These are phyloP conservation scores for Alternaria sp. DNA, from an alignment of 2,329 filamentous ascomycete species.

Conservation along the genomic window DNA sequence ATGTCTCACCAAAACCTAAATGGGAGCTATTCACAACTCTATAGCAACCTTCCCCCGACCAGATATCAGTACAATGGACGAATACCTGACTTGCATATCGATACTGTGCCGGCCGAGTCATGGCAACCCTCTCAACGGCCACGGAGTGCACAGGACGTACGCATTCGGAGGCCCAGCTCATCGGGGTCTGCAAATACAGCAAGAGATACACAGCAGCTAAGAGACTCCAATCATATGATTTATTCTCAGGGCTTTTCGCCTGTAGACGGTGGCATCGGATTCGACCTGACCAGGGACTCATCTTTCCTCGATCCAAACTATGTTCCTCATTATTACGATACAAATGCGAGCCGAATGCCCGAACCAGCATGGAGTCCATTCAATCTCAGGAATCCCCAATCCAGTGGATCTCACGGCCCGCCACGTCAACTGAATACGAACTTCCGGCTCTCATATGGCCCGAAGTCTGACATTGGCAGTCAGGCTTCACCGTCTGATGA, in stretches of 20 bases:
- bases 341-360: constrained; percentile 23
- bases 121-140: constrained; percentile 25
- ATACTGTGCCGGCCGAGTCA: constrained; percentile 21
- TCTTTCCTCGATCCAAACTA: constrained; percentile 24
- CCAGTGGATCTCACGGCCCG: constrained; percentile 5
- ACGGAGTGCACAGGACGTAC: constrained; percentile 19
- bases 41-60: constrained; percentile 26
- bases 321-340: constrained; percentile 9
- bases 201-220: constrained; percentile 19
- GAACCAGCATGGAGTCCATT: constrained; percentile 42
- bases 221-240: constrained; percentile 3
- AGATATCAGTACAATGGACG: constrained; percentile 17
- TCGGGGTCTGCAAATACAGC: constrained; percentile 21
- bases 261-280: constrained; percentile 12
- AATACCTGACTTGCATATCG: constrained; percentile 18
- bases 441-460: constrained; percentile 28
- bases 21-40: constrained; percentile 18
- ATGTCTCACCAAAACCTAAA: constrained; percentile 41
- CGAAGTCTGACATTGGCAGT: constrained; percentile 35
- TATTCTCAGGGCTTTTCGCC: constrained; percentile 19
- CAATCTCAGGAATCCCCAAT: constrained; percentile 25
- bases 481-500: constrained; percentile 37
- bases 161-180: constrained; percentile 27
- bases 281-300: constrained; percentile 16
- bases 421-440: constrained; percentile 21